Evolutionary conservation across 2,329 filamentous ascomycete species (phyloP).

Genomic region (Samsoniella hepiali): DNA sequence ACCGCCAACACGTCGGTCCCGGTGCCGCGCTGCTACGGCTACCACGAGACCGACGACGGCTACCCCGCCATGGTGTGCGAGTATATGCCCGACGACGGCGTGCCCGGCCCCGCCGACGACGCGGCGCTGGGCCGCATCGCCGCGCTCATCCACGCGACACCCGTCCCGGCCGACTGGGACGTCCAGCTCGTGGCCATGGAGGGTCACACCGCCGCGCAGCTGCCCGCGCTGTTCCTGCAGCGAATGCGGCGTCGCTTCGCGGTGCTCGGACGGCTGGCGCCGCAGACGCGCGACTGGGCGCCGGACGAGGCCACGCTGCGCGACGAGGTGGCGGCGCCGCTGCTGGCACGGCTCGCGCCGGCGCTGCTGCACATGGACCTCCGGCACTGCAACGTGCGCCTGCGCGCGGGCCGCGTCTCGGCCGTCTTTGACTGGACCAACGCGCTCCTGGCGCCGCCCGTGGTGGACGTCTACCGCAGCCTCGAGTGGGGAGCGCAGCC

Average conservation of each 20-base stretch:
- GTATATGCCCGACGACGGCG: conserved; percentile 19
- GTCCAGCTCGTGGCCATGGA: conserved; percentile 21
- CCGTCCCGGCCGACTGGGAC: conserved; percentile 16
- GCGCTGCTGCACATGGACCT: conserved; percentile 23
- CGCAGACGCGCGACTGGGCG: conserved; percentile 14
- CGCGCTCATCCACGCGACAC: conserved; percentile 19
- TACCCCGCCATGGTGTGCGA: conserved; percentile 23
- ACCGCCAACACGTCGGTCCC: conserved; percentile 1
- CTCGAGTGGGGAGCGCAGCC: conserved; percentile 18
- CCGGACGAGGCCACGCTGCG: not conserved
- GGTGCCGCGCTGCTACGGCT: conserved; percentile 13
- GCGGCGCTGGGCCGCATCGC: conserved; percentile 19
- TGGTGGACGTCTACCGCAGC: conserved; percentile 20
- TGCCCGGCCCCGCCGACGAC: not conserved
- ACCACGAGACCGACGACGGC: conserved; percentile 19
- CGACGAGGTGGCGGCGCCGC: conserved; percentile 9
- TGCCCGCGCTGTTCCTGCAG: conserved; percentile 14
- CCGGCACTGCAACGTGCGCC: conserved; percentile 20
- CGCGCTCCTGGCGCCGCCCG: conserved; percentile 19
- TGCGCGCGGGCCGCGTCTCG: conserved; percentile 5
- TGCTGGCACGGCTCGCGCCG: conserved; percentile 5
- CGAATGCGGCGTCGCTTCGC: conserved; percentile 21
- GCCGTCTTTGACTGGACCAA: conserved; percentile 24
- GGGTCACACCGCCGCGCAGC: not conserved
- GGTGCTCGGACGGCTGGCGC: conserved; percentile 14